Evolutionary conservation across 2,329 filamentous ascomycete genomes (phyloP), one percentile per base, ranked within the genome.

Genomic region (Neofusicoccum ribis): DNA sequence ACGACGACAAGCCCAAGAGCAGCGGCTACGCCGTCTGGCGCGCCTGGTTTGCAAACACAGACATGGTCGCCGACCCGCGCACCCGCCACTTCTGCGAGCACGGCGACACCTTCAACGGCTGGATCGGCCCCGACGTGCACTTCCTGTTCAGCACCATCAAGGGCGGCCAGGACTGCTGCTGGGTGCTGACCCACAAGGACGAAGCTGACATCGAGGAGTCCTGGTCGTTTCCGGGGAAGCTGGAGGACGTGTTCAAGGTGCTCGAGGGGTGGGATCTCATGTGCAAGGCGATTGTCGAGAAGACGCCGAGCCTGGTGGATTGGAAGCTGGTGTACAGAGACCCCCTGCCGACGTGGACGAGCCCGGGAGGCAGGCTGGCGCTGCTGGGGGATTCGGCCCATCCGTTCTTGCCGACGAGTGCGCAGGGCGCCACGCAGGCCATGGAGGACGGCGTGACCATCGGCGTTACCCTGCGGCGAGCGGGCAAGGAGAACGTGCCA

Each of bases 1-100:
- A 83, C 37, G 76, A 79, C 44, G 83, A 85, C 66, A 82, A 81
- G 54, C 83, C 82, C 0, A 84, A 84, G 69, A 82, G 80, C 39
- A 82, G 79, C 61, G 84, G 84, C 0, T 86, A 85, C 68, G 83
- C 84, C 0, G 83, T 84, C 49, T 85, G 81, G 74, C 76, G 83
- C 27, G 81, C 83, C 0, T 85, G 76, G 76, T 76, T 78, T 65
- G 63, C 67, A 11, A 76, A 76, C 65, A 74, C 73, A 14, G 75
- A 77, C 41, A 78, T 79, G 76, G 65, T 77, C 3, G 73, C 74
- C 5, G 76, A 79, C 60, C 76, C 76, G 1, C 71, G 76, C 43
- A 78, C 76, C 0, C 67, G 62, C 44, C 74, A 78, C 2, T 77
- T 77, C 65, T 78, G 77, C 67, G 72, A 76, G 11, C 74, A 76